Conservation (phyloP, 495 filamentous ascomycete species). For the Neurospora sp. region DNA sequence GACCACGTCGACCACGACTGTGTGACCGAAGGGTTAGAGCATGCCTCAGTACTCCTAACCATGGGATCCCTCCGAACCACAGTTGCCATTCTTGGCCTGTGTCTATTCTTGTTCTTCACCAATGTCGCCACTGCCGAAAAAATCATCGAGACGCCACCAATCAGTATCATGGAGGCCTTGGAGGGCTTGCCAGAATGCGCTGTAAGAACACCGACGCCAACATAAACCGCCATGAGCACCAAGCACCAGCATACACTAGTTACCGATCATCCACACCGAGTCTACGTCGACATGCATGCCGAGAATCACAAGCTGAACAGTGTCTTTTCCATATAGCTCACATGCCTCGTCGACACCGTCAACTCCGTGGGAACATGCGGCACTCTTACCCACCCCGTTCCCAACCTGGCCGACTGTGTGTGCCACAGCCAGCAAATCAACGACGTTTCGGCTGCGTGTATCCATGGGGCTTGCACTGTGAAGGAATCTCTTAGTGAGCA, state of each 20-base stretch:
- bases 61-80: conserved; percentile 5
- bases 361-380: conserved; percentile 9
- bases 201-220: background rate
- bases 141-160: background rate
- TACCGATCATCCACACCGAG: background rate
- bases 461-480: conserved; percentile 8
- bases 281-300: background rate
- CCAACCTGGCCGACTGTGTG: conserved; percentile 10
- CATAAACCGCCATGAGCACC: background rate
- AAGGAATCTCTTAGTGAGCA: conserved; percentile 12
- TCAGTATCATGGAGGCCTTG: background rate
- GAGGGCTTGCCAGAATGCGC: conserved; percentile 2
- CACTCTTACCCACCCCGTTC: background rate
- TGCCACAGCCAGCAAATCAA: conserved; percentile 8
- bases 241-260: background rate
- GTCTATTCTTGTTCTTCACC: background rate
- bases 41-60: background rate
- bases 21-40: background rate
- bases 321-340: background rate
- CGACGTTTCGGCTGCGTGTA: conserved; percentile 2
- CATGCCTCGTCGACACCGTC: conserved; percentile 1
- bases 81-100: conserved; percentile 6
- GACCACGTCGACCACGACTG: background rate
- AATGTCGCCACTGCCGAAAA: background rate
- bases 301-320: conserved; percentile 1